Percentiles rank a stretch among this genome's conserved stretches.
These are phyloP conservation scores for Fusarium bactridioides DNA, from an alignment of 2,329 filamentous ascomycete species.

Conservation along the genomic window DNA sequence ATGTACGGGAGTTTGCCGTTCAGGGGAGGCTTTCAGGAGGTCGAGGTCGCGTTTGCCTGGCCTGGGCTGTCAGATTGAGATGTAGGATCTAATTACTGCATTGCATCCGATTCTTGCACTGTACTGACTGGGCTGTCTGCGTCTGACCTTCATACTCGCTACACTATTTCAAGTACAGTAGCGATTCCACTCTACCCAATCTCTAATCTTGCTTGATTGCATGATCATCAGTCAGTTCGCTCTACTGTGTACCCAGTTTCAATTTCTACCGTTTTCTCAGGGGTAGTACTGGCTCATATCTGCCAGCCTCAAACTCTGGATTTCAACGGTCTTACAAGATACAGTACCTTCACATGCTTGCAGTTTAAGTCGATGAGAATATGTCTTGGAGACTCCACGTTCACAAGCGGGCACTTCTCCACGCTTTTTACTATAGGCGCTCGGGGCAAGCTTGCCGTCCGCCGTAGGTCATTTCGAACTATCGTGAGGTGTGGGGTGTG, in stretches of 20 bases:
- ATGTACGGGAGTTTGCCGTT: constrained; percentile 23
- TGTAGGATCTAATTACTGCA: not conserved
- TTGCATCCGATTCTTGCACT: not conserved
- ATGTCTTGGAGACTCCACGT: constrained; percentile 22
- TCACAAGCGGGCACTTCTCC: constrained; percentile 25
- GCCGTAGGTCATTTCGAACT: not conserved
- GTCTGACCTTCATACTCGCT: constrained; percentile 7
- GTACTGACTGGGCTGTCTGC: not conserved
- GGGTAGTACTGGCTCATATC: constrained; percentile 9
- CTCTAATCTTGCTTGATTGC: constrained; percentile 20
- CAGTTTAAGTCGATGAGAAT: constrained; percentile 23
- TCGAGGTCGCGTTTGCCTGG: constrained; percentile 18
- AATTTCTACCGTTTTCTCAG: constrained; percentile 15
- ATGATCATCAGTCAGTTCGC: constrained; percentile 35
- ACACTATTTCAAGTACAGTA: constrained; percentile 1
- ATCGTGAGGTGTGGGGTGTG: constrained; percentile 34
- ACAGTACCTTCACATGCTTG: not conserved
- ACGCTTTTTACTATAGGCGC: constrained; percentile 19
- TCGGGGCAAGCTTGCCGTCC: constrained; percentile 25
- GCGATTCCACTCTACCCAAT: constrained; percentile 9
- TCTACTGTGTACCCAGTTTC: not conserved
- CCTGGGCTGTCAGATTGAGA: constrained; percentile 20
- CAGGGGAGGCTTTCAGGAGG: constrained; percentile 35
- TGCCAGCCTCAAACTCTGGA: constrained; percentile 10
- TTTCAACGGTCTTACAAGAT: not conserved